Evolutionary conservation across 257 asterid species (phyloP).

Genomic region (Thymus mandschuricus): DNA sequence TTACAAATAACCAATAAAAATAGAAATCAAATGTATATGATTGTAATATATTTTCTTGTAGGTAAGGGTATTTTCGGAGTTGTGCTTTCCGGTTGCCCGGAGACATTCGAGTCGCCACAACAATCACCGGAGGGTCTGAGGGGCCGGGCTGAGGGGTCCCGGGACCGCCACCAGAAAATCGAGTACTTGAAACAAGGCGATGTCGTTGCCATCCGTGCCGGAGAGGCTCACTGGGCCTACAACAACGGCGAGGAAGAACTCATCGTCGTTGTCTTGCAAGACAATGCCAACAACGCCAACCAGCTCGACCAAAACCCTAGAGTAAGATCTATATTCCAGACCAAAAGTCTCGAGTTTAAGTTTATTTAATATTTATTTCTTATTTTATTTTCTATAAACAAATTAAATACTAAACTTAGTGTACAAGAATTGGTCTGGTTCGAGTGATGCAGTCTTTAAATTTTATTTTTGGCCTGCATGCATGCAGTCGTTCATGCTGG

Average conservation of each 20-base stretch:
- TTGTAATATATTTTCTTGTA: conserved; percentile 4
- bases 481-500: conserved; percentile 60
- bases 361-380: too few species aligned
- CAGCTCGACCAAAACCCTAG: conserved; percentile 64
- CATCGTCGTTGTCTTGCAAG: conserved; percentile 44
- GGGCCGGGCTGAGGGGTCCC: conserved; percentile 36
- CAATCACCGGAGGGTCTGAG: conserved; percentile 15
- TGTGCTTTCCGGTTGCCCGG: conserved; percentile 67
- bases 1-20: too few species aligned
- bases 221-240: conserved; percentile 69
- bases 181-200: conserved; percentile 51
- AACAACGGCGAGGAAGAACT: conserved; percentile 60
- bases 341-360: too few species aligned
- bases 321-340: conserved; percentile 31
- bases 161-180: conserved; percentile 58
- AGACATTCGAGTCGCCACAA: conserved; percentile 62
- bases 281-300: conserved; percentile 50
- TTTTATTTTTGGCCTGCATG: too few species aligned
- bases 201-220: conserved; percentile 53
- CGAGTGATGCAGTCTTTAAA: too few species aligned
- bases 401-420: too few species aligned
- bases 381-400: too few species aligned
- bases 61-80: conserved; percentile 57
- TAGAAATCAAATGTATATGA: too few species aligned
- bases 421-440: too few species aligned